Conservation (phyloP, 768 basidiomycete genomes). For the Naganishia vaughanmartiniae region DNA sequence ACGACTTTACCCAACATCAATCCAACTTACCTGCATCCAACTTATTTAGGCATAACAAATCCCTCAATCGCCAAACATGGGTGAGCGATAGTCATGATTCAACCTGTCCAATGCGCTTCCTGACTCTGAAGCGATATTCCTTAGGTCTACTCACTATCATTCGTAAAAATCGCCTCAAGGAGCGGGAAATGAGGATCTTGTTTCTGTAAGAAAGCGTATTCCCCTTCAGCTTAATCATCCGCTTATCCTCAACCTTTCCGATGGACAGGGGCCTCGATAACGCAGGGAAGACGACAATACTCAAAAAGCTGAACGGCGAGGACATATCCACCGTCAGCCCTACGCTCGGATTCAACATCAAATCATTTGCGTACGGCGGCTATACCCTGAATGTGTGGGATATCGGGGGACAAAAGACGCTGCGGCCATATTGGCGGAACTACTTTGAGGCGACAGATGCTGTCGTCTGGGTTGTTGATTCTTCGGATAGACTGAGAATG, state of each 20-base stretch:
- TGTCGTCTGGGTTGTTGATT: constrained; percentile 98
- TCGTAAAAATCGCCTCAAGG: constrained; percentile 89
- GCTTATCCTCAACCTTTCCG: neutral
- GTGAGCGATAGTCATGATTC: neutral
- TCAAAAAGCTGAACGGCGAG: constrained; percentile 91
- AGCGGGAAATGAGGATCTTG: constrained; percentile 91
- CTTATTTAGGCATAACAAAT: neutral
- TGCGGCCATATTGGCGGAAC: constrained; percentile 97
- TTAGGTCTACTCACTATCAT: constrained; percentile 89
- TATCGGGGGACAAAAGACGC: constrained; percentile 91
- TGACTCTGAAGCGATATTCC: neutral
- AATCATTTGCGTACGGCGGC: constrained; percentile 78
- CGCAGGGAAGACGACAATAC: constrained; percentile 96
- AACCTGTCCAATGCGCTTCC: neutral
- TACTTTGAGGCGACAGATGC: constrained; percentile 99
- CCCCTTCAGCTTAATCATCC: neutral
- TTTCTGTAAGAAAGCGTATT: constrained; percentile 58
- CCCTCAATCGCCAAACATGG: neutral
- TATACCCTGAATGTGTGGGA: constrained; percentile 89
- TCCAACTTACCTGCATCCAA: neutral
- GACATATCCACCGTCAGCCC: constrained; percentile 84
- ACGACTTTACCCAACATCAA: no score
- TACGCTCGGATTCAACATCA: constrained; percentile 97
- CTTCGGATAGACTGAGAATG: constrained; percentile 84
- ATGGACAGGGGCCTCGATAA: constrained; percentile 83